A percentile compares a stretch with the other conserved stretches of the same genome.
phyloP scores from a whole-genome alignment of 2,329 filamentous ascomycete species.

The Cladosporium halotolerans region DNA sequence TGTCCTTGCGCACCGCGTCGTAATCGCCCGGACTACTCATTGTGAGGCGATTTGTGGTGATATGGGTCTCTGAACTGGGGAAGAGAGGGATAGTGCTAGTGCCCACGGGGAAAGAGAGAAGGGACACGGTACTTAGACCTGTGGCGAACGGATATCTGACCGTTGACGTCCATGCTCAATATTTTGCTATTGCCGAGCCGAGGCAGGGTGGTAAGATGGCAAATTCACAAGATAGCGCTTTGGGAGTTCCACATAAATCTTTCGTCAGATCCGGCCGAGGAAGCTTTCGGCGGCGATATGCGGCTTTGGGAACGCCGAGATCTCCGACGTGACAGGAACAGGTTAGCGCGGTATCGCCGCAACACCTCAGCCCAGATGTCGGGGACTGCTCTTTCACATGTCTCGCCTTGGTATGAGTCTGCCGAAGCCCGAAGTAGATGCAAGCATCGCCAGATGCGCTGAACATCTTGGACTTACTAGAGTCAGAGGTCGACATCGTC shows the following conservation, averaged over 20 bases:
- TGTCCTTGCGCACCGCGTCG: conserved; percentile 49
- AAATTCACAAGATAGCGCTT: neutral
- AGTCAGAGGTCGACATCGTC: too few relatives aligned
- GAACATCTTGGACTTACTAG: too few relatives aligned
- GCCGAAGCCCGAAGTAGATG: too few relatives aligned
- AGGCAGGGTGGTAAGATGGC: conserved; percentile 2
- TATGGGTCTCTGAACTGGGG: neutral
- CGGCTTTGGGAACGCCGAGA: neutral
- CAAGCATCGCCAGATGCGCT: too few relatives aligned
- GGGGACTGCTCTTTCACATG: too few relatives aligned
- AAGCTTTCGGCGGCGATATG: conserved; percentile 5
- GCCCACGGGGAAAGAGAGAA: neutral
- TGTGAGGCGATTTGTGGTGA: neutral
- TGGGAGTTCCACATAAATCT: neutral
- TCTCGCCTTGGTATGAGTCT: too few relatives aligned
- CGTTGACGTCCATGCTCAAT: neutral
- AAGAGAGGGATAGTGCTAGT: neutral
- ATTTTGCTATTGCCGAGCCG: conserved; percentile 5
- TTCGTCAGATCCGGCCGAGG: neutral
- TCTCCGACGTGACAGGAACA: conserved; percentile 6
- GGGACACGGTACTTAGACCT: conserved; percentile 2
- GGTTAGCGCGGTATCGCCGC: conserved; percentile 10
- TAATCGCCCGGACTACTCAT: conserved; percentile 22
- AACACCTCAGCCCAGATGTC: too few relatives aligned
- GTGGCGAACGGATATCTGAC: neutral